These are phyloP conservation scores for Pythium pyrilobum DNA, from an alignment of 352 stramenopile species.

Conservation along the genomic window DNA sequence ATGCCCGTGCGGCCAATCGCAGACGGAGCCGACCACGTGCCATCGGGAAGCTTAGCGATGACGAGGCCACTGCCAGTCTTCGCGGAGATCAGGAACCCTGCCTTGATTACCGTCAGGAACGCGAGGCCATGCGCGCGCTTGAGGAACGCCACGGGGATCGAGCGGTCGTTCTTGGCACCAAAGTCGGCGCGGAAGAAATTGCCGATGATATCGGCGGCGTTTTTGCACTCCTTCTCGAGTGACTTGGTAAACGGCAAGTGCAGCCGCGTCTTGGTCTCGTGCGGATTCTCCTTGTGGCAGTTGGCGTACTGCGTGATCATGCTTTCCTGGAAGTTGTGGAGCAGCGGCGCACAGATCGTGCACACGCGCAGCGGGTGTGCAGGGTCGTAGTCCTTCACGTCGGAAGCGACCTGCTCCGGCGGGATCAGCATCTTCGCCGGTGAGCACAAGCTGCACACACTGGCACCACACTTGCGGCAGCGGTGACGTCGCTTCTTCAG, in stretches of 20 bases:
- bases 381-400: constrained; percentile 65
- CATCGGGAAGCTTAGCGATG: constrained; percentile 82
- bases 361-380: constrained; percentile 74
- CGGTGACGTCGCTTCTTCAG: constrained; percentile 63
- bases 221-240: constrained; percentile 71
- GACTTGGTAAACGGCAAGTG: constrained; percentile 72
- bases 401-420: constrained; percentile 45
- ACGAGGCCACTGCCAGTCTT: constrained; percentile 86
- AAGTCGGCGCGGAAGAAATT: constrained; percentile 76
- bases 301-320: constrained; percentile 73
- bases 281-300: constrained; percentile 79
- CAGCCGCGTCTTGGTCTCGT: constrained; percentile 61
- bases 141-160: constrained; percentile 76
- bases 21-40: constrained; percentile 89
- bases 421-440: constrained; percentile 73
- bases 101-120: constrained; percentile 85
- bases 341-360: constrained; percentile 70
- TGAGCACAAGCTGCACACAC: constrained; percentile 63
- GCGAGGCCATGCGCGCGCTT: constrained; percentile 77
- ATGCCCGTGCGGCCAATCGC: constrained; percentile 92
- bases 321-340: constrained; percentile 68
- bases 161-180: constrained; percentile 64
- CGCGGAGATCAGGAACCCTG: constrained; percentile 75
- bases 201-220: constrained; percentile 68
- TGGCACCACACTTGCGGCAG: constrained; percentile 69